phyloP scores from a whole-genome alignment of 164 flowering plant species.

The Annona squamosa region DNA sequence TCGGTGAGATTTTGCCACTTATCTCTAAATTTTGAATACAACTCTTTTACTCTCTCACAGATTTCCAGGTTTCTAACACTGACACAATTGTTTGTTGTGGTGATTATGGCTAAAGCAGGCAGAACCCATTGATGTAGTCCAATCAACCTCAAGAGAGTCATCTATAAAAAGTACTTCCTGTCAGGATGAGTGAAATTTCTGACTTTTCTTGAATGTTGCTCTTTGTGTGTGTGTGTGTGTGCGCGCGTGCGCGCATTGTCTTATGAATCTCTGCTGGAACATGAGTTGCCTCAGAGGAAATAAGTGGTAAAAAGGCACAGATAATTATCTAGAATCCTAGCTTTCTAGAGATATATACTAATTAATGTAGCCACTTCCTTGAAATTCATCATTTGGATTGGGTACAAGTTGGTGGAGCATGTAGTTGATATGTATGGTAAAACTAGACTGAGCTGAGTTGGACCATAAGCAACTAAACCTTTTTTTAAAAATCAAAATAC shows the following conservation, averaged over 20 bases:
- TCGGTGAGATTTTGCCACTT: conserved; percentile 46
- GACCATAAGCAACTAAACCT: neutral
- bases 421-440: neutral
- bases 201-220: neutral
- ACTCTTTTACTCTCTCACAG: neutral
- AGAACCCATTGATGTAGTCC: conserved; percentile 82
- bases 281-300: neutral
- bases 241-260: no score
- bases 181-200: neutral
- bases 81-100: neutral
- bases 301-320: neutral
- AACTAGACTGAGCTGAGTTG: neutral
- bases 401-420: no score
- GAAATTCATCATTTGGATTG: neutral
- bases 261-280: no score
- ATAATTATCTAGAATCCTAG: neutral
- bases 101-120: conserved; percentile 33
- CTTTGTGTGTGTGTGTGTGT: no score
- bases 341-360: neutral
- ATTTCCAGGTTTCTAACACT: neutral
- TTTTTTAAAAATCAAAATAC: no score
- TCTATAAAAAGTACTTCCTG: conserved; percentile 39
- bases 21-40: no score
- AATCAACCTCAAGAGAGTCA: conserved; percentile 48
- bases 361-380: neutral